Base-by-base conservation (phyloP, 306 rosid genomes). In the Lupinus albus region DNA sequence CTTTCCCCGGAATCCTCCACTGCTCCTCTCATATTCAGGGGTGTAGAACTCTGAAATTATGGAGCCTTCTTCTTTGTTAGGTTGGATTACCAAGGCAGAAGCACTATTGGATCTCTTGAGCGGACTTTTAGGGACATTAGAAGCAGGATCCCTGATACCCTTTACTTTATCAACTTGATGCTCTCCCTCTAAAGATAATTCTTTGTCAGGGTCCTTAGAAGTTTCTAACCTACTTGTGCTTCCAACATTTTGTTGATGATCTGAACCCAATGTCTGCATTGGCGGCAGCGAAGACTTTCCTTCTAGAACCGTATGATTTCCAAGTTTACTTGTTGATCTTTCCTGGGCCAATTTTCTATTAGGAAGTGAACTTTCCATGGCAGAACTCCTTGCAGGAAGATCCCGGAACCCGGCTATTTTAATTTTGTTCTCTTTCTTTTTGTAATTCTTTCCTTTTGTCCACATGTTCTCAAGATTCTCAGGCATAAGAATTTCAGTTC, bases 381-480 rank as follows among this genome's bases (percentile, higher is more conserved):
- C 78, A 59, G 79, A 60, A 73, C 55, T 76, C 77, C 80, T 87
- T 1, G 66, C 69, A 32, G 67, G 69, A 84, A 81, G 81, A 62
- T 85, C 82, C 61, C 52, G 82, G 84, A 28, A 71, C 48, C 84
- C 86, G 50, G 60, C 48, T 66, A 69, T 80, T 58, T 67, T 55
- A 68, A 59, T 70, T 84, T 81, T 90, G 71, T 84, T 76, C 78
- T 88, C 99, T 78, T 86, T 94, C 82, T 70, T 91, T 66, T 85
- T 90, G 74, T 94, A 94, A 63, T 94, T 83, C 68, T 87, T 85
- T 79, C 99, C 99, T 76, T 90, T 94, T n/a, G 99, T 78, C 99
- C 99, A 94, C 97, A 94, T 79, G 81, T 94, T 94, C 77, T 94
- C 99, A 18, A 94, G 96, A 85, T 94, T 94, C 86, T 94, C 97